These are phyloP conservation scores for Closterium sp. DNA, from an alignment of 139 green algal species.

Conservation along the genomic window DNA sequence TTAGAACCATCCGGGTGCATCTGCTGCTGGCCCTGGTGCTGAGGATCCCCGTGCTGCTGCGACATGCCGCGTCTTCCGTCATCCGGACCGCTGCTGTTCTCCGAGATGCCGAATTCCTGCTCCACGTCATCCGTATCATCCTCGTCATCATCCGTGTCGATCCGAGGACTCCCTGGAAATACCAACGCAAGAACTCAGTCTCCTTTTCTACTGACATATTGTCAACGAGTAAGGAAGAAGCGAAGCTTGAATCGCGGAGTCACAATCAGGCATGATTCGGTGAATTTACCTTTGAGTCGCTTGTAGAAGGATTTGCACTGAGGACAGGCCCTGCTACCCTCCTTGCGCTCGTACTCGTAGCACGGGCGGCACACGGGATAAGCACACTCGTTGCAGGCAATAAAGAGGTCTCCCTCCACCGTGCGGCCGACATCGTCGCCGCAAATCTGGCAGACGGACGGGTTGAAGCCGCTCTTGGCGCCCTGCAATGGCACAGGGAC, in stretches of 20 bases:
- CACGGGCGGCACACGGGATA: slow-evolving; percentile 28
- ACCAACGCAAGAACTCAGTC: too few species aligned
- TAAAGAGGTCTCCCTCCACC: neutral
- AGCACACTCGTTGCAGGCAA: too few species aligned
- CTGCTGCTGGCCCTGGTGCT: neutral
- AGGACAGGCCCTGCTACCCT: neutral
- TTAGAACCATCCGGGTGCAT: neutral
- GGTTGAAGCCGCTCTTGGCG: neutral
- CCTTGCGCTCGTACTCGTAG: slow-evolving; percentile 34
- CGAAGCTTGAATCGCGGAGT: too few species aligned
- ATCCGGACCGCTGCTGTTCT: neutral
- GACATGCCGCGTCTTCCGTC: too few species aligned
- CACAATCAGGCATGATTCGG: too few species aligned
- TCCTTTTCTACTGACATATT: too few species aligned
- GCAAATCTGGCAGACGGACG: neutral
- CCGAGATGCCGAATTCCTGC: neutral
- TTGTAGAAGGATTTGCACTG: slow-evolving; percentile 31
- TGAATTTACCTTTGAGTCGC: neutral
- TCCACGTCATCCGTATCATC: neutral
- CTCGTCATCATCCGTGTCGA: neutral
- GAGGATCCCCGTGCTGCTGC: too few species aligned
- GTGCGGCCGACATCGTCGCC: neutral
- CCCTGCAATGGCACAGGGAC: neutral
- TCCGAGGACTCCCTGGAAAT: neutral
- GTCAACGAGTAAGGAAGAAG: too few species aligned